Evolutionary conservation across 805 yeast genomes (phyloP), one percentile per base, ranked within the genome.

Genomic region (Spathaspora sp.): DNA sequence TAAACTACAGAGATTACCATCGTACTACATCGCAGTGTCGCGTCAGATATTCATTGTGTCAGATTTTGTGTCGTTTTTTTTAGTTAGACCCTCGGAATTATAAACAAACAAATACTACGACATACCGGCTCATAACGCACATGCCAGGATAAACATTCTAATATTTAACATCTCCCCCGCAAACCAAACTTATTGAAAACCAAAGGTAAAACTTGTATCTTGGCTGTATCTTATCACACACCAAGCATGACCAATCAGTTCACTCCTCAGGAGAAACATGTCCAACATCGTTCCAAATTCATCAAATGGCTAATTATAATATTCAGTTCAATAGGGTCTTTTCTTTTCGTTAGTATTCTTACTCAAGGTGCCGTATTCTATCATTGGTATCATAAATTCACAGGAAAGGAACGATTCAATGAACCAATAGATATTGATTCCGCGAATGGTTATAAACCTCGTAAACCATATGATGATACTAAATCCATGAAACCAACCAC

Each of bases 391-490:
- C 66, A 70, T 42, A 50, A 57, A 32, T 49, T 71, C 17, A 52
- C 63, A 2, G 72, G 76, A 1, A 51, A 61, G 12, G 75, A 72
- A 47, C 61, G 55, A 42, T 53, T 57, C 17, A 64, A 65, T 46
- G 59, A 57, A 42, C 72, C 73, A 1, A 52, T 51, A 6, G 57
- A 57, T 14, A 52, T 46, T 18, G 60, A 53, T 23, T 52, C 58
- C 18, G 57, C 54, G 16, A 53, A 57, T n/a, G 60, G 60, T n/a
- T 70, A 67, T 49, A 56, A 52, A 11, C 72, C 73, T 1, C 54
- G 70, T 29, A 61, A 61, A 46, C 69, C 76, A 7, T 74, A 63
- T 52, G 75, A 75, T 2, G 60, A 72, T 52, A 50, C 68, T 11
- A 60, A 68, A 38, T 49, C 57, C 6, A 59, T 74, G 66, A 71